These are phyloP conservation scores for Circinella umbellata DNA, from an alignment of 371 early-diverging fungal species.

Conservation along the genomic window DNA sequence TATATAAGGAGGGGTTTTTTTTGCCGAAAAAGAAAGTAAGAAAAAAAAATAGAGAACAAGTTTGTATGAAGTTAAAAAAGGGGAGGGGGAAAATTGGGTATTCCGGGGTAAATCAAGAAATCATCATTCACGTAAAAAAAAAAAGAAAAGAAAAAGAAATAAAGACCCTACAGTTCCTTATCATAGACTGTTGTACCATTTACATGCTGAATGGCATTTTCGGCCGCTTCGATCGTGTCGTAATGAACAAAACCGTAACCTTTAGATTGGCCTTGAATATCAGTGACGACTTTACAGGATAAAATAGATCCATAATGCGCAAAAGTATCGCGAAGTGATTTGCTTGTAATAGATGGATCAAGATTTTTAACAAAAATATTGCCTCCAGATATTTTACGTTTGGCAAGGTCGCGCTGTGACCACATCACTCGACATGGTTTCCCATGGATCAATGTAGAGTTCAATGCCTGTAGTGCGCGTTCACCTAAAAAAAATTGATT, in stretches of 20 bases:
- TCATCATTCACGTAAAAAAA: neutral
- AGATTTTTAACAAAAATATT: conserved; percentile 99
- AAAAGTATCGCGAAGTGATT: conserved; percentile 98
- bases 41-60: neutral
- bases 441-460: conserved; percentile 92
- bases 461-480: conserved; percentile 88
- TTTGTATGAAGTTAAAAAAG: too few species aligned
- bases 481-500: conserved; percentile 54
- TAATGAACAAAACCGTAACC: conserved; percentile 99
- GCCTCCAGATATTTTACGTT: conserved; percentile 85
- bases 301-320: conserved; percentile 97
- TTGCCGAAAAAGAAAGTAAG: neutral
- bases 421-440: conserved; percentile 97
- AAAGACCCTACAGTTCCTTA: conserved; percentile 72
- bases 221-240: conserved; percentile 93
- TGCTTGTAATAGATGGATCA: conserved; percentile 91
- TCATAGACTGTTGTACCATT: conserved; percentile 97
- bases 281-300: conserved; percentile 96
- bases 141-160: neutral
- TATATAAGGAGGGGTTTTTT: neutral
- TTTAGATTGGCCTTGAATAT: conserved; percentile 80
- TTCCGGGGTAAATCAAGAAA: too few species aligned
- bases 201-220: conserved; percentile 93
- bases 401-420: conserved; percentile 94
- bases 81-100: too few species aligned